Evolutionary conservation across 768 basidiomycete genomes (phyloP), one percentile per base, ranked within the genome.

Genomic region (Clitopilus passeckerianus): DNA sequence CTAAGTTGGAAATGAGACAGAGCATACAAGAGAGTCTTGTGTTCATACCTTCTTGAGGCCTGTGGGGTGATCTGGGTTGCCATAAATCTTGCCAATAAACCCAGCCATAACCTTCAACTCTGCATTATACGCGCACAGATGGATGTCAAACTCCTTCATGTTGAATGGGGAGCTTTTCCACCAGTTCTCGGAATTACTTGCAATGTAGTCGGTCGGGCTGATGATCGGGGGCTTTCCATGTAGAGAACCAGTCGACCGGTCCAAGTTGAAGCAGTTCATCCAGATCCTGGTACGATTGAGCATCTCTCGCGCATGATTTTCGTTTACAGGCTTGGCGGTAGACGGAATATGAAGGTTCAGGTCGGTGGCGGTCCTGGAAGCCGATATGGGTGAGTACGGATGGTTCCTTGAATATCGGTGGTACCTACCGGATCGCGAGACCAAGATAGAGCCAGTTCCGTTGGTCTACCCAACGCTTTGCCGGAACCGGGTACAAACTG

Each of bases 391-490:
- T 41, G 10, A 41, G 37, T 41, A 7, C 10, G 37, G 37, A 35
- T n/a, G 37, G 37, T 41, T 15, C 37, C 37, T 41, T 41, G 37
- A 34, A 22, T 30, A 52, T 50, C 43, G 18, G 22, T 18, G 23
- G 6, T 34, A 61, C 74, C 30, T 65, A 90, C 91, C 93, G 80
- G 61, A 95, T 93, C 7, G 92, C 93, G 27, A 95, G 77, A 6
- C 94, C 94, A 20, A 95, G 86, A 70, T 91, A 93, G 53, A 95
- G 71, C 91, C 92, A 97, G 56, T 87, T 88, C 24, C 93, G 81
- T 67, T 96, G 93, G 63, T 96, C 92, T 67, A 95, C 93, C 87
- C 92, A 95, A 30, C 86, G 82, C 54, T 84, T 82, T 0, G 86
- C 80, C 0, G 91, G 91, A 0, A 90, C 78, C 57, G 86, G 85